These are phyloP conservation scores for Pseudonitzschia multiseries DNA, from an alignment of 108 stramenopile species.

Conservation along the genomic window DNA sequence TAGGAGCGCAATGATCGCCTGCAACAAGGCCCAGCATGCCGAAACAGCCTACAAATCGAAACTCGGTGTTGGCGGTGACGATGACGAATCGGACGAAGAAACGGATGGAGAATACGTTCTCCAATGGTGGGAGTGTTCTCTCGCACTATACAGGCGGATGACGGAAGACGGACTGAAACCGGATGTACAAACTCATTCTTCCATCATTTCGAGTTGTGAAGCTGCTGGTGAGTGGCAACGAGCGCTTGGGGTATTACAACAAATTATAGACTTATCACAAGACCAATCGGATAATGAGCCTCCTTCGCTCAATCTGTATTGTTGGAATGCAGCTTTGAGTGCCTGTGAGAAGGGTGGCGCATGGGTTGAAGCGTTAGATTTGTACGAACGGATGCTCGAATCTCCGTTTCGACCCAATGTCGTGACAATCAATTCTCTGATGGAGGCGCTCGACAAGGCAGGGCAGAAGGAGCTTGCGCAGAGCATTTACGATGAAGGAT, in stretches of 20 bases:
- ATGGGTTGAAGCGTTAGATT: conserved; percentile 75
- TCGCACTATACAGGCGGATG: conserved; percentile 70
- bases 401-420: conserved; percentile 51
- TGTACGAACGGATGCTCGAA: conserved; percentile 60
- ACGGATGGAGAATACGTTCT: conserved; percentile 17
- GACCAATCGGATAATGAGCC: neutral
- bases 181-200: conserved; percentile 59
- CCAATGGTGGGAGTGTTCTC: conserved; percentile 74
- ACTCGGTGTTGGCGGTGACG: neutral
- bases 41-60: neutral
- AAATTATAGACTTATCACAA: conserved; percentile 36
- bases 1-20: conserved; percentile 68
- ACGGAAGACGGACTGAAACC: conserved; percentile 64
- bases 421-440: conserved; percentile 60
- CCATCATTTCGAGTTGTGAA: conserved; percentile 69
- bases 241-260: conserved; percentile 64
- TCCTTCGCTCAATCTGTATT: conserved; percentile 54
- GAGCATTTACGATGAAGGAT: conserved; percentile 57
- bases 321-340: conserved; percentile 72
- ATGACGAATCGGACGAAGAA: neutral
- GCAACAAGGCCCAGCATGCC: conserved; percentile 73
- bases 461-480: conserved; percentile 67
- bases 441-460: conserved; percentile 67
- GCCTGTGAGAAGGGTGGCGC: conserved; percentile 80
- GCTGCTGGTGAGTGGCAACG: conserved; percentile 83